Evolutionary conservation across 2,329 filamentous ascomycete genomes (phyloP).

Genomic region (Leptographium galeiforme): DNA sequence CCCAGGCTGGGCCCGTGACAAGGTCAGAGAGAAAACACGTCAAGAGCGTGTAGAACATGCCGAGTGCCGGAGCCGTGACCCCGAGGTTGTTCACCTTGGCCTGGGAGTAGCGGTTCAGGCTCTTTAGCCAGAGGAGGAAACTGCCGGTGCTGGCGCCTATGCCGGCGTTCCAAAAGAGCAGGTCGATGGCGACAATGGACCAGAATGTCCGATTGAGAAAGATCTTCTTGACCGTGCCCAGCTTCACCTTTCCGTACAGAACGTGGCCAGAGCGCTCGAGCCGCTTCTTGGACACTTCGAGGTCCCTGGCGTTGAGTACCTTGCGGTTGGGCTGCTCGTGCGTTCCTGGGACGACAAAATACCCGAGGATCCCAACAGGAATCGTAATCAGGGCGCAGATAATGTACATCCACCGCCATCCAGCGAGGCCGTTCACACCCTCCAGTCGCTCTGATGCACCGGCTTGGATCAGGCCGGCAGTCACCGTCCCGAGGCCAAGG

Average conservation of each 20-base stretch:
- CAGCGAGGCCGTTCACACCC: constrained; percentile 29
- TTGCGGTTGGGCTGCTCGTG: constrained; percentile 24
- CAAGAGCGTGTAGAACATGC: constrained; percentile 42
- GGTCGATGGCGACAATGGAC: constrained; percentile 33
- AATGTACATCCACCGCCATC: constrained; percentile 42
- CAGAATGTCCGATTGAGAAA: constrained; percentile 28
- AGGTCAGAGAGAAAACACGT: constrained; percentile 43
- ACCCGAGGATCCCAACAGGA: constrained; percentile 37
- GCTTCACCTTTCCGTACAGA: constrained; percentile 21
- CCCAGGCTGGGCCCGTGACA: constrained; percentile 37
- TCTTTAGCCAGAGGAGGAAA: constrained; percentile 46
- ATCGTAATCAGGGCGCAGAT: constrained; percentile 20
- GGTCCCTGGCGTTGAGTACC: constrained; percentile 21
- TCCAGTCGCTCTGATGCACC: constrained; percentile 23
- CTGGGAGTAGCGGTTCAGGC: constrained; percentile 18
- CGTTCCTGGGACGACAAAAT: constrained; percentile 33
- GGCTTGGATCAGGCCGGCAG: constrained; percentile 28
- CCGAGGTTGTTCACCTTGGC: constrained; percentile 6
- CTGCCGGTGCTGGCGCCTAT: constrained; percentile 25
- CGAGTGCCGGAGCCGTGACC: constrained; percentile 23
- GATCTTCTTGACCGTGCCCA: constrained; percentile 17
- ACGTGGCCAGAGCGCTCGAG: constrained; percentile 23
- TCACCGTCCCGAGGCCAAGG: constrained; percentile 31
- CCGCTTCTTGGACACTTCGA: constrained; percentile 21
- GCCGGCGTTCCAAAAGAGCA: constrained; percentile 44